These are phyloP conservation scores for Nosema muscidifuracis DNA, from an alignment of 371 early-diverging fungal species.

Conservation along the genomic window DNA sequence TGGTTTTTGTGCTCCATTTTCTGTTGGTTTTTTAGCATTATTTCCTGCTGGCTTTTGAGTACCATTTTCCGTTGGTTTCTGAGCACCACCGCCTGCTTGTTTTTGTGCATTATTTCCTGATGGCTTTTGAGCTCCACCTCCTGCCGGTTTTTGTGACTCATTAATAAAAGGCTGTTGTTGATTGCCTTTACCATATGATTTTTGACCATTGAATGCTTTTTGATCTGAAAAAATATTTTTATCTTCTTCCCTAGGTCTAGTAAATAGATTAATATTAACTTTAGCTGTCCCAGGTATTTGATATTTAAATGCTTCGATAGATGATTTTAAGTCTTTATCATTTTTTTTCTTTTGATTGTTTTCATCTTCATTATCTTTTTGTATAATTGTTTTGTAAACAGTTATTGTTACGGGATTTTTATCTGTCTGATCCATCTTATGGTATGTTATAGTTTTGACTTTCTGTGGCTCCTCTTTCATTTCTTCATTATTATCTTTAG, in stretches of 20 bases:
- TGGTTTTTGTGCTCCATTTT: not conserved
- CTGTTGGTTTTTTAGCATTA: not conserved
- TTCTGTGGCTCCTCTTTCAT: not conserved
- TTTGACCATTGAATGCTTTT: too few relatives aligned
- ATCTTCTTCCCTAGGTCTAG: too few relatives aligned
- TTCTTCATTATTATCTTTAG: not conserved
- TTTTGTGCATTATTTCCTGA: not conserved
- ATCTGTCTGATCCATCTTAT: not conserved
- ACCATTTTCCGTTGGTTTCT: not conserved
- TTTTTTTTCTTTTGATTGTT: too few relatives aligned
- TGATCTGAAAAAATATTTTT: too few relatives aligned
- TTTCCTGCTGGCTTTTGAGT: not conserved
- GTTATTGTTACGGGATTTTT: not conserved
- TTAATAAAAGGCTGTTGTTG: too few relatives aligned
- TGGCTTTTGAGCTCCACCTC: not conserved
- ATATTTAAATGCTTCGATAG: too few relatives aligned
- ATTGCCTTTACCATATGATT: too few relatives aligned
- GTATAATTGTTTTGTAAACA: not conserved
- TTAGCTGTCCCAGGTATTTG: too few relatives aligned
- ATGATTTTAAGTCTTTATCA: too few relatives aligned
- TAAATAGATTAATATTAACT: too few relatives aligned
- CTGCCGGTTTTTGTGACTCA: too few relatives aligned
- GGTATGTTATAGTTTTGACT: not conserved
- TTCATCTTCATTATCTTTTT: constrained; percentile 5
- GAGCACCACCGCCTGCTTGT: not conserved